Evolutionary conservation across 495 filamentous ascomycete genomes (phyloP), one percentile per base, ranked within the genome.

Genomic region (Amphirosellinia nigrospora): DNA sequence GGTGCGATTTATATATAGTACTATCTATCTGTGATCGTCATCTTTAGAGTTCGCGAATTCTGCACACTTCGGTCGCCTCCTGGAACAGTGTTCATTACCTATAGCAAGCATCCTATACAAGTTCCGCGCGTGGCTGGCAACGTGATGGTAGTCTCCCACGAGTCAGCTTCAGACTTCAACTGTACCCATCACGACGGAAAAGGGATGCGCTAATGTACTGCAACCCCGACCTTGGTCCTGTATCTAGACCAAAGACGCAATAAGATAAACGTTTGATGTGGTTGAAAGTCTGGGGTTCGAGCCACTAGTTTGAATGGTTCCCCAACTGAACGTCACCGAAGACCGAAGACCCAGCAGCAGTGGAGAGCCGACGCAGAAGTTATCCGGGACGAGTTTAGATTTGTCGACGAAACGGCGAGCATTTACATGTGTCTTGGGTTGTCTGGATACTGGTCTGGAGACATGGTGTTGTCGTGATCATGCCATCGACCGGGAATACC

Each of bases 171-270:
- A n/a, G 50, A 28, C 48, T 66, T 59, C 64, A 38, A 41, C 19
- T 39, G 50, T 59, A 67, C 21, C 52, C 64, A 59, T 59, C 64
- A 58, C 50, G 30, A 32, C 64, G 64, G 64, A 59, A 67, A 56
- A 36, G 52, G 64, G 23, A 67, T 67, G 64, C 64, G 53, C 64
- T 67, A 67, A 67, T 56, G 64, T 67, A 38, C 50, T 67, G 64
- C 64, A 67, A 66, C 63, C 63, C 63, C n/a, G n/a, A 41, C 11
- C 23, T 53, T 64, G 41, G 26, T 26, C 48, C 63, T 55, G 23
- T 39, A 38, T 64, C 62, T 19, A 26, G 62, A 41, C 41, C 41
- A 66, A 66, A 66, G 48, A 66, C 63, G 46, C 41, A 55, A 66
- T 39, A 66, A 66, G 63, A 66, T 23, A 55, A 55, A 66, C 11